Conservation (phyloP, 2,329 filamentous ascomycete genomes). For the Reticulascus tulasneorum region DNA sequence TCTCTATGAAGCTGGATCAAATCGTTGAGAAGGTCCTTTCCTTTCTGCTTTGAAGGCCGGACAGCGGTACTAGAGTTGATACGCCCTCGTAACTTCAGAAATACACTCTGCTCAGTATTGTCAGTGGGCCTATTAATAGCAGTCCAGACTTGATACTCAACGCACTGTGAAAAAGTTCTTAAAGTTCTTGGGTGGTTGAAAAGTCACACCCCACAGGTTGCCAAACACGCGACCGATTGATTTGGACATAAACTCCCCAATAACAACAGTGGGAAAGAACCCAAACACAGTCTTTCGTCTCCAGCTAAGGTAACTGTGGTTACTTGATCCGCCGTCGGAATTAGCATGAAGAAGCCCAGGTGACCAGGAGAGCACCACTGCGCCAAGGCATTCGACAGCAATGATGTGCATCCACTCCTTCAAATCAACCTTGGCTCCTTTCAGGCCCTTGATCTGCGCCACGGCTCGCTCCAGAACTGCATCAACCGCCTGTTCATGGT, state of each 20-base stretch:
- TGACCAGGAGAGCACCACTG: constrained; percentile 48
- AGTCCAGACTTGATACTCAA: constrained; percentile 22
- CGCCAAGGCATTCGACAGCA: constrained; percentile 47
- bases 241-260: constrained; percentile 33
- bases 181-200: constrained; percentile 37
- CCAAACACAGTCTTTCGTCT: constrained; percentile 50
- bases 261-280: constrained; percentile 39
- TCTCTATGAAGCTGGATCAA: constrained; percentile 41
- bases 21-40: constrained; percentile 35
- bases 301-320: constrained; percentile 47
- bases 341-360: constrained; percentile 40
- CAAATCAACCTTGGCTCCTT: constrained; percentile 39
- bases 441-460: constrained; percentile 28
- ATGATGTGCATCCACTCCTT: constrained; percentile 56
- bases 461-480: constrained; percentile 31
- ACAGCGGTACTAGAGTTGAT: too few relatives aligned
- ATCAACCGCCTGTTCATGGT: constrained; percentile 38
- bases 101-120: too few relatives aligned
- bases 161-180: constrained; percentile 46
- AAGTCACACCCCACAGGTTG: constrained; percentile 40
- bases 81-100: too few relatives aligned
- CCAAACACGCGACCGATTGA: constrained; percentile 34
- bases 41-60: constrained; percentile 21
- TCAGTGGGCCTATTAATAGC: too few relatives aligned
- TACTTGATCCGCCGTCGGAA: constrained; percentile 43